Evolutionary conservation across 2,329 filamentous ascomycete genomes (phyloP), one percentile per base, ranked within the genome.

Genomic region (Ceratocystis albifundus): DNA sequence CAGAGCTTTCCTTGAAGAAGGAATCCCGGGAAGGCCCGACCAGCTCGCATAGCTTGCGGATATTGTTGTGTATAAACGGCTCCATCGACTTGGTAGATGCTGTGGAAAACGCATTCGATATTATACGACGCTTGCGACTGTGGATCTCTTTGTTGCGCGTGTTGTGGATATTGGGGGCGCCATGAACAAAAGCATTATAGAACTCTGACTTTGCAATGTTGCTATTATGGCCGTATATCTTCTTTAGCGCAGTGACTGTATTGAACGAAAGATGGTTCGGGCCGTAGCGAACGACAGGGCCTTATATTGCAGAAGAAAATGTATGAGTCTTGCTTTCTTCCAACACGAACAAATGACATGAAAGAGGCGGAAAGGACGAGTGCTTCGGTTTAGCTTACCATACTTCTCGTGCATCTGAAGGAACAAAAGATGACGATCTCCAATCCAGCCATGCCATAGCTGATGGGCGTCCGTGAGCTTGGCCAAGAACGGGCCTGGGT

Each of bases 231-330:
- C 84, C 83, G 75, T 87, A 86, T 69, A 88, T 86, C 20, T 84
- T 81, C 73, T 84, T 84, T 67, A 89, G 77, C 0, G 88, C 87
- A 6, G 81, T 80, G 68, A 82, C 82, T 65, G 84, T 86, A 79
- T 94, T 93, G 77, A 95, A 84, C 0, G 86, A 89, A 53, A 96
- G 77, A 68, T 83, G 84, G 74, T 90, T 90, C 57, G 90, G 90
- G 0, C 88, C 88, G 70, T 88, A 89, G 32, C 90, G 88, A n/a
- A 93, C 87, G 63, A 85, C 74, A n/a, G 79, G 77, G 70, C 84
- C 83, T 84, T 30, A 7, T 48, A 41, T 5, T 57, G 20, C 44
- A 3, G 12, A 55, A 15, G 30, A 6, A 53, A 41, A 17, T 12
- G 28, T 41, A 12, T 50, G n/a, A 41, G 41, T 53, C 4, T 32